Percentiles rank a stretch among this genome's conserved stretches.
Evolutionary conservation across 441 rosid genomes (phyloP).

Genomic region (Euphorbia corollata): DNA sequence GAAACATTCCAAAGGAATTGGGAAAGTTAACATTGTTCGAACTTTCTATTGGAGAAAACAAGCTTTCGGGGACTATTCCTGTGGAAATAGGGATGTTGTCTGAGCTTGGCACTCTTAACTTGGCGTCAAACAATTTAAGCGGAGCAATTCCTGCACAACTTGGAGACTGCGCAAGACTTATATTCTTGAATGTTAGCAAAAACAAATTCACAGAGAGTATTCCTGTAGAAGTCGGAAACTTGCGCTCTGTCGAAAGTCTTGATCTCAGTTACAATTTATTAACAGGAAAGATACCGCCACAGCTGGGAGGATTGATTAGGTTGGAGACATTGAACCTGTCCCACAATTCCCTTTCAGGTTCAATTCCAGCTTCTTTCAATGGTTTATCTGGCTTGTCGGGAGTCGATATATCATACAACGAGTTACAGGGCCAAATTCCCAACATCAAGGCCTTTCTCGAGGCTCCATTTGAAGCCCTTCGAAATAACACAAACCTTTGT

Average conservation of each 20-base stretch:
- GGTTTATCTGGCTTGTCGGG: constrained; percentile 1
- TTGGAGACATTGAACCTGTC: constrained; percentile 9
- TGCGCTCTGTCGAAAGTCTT: constrained; percentile 7
- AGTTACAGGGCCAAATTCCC: constrained; percentile 16
- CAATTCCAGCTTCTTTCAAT: constrained; percentile 9
- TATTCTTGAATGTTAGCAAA: constrained; percentile 15
- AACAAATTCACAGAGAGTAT: constrained; percentile 2
- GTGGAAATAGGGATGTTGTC: constrained; percentile 1
- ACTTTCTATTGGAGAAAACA: constrained; percentile 6
- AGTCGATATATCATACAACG: constrained; percentile 14
- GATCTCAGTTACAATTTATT: constrained; percentile 10
- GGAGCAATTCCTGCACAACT: constrained; percentile 7
- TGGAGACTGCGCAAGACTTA: constrained; percentile 3
- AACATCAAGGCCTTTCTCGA: constrained; percentile 4
- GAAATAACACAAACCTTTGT: constrained; percentile 10
- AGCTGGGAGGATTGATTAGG: neutral
- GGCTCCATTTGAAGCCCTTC: constrained; percentile 15
- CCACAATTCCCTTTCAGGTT: constrained; percentile 11
- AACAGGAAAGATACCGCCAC: constrained; percentile 5
- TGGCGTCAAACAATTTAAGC: constrained; percentile 12
- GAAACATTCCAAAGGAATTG: constrained; percentile 13
- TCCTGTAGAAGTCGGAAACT: constrained; percentile 2
- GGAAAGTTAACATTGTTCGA: constrained; percentile 2
- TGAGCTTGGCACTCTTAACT: neutral
- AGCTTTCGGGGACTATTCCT: constrained; percentile 10